Evolutionary conservation across 2,329 filamentous ascomycete genomes (phyloP).

Genomic region (Zopfia rhizophila): DNA sequence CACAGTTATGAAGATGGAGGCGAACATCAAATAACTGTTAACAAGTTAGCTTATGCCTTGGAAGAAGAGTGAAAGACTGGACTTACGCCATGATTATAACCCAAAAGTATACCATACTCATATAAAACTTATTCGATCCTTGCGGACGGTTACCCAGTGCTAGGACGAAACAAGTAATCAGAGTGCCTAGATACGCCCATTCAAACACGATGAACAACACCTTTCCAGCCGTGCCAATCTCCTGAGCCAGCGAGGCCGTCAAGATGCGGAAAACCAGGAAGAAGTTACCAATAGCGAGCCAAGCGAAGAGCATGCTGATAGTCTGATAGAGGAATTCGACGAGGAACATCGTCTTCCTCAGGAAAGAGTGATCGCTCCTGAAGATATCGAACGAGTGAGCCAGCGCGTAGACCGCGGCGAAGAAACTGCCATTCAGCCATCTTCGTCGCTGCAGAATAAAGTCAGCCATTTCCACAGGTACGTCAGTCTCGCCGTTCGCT

Average conservation of each 20-base stretch:
- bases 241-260: conserved; percentile 82
- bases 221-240: conserved; percentile 80
- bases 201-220: conserved; percentile 91
- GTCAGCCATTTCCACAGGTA: conserved; percentile 92
- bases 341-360: conserved; percentile 89
- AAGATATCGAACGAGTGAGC: conserved; percentile 97
- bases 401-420: conserved; percentile 94
- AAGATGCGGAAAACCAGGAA: conserved; percentile 98
- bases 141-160: conserved; percentile 94
- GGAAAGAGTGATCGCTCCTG: conserved; percentile 86
- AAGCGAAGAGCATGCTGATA: conserved; percentile 96
- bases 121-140: conserved; percentile 92
- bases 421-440: conserved; percentile 99
- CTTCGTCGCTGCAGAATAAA: conserved; percentile 94
- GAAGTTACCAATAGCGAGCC: conserved; percentile 98
- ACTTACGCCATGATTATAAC: conserved; percentile 89
- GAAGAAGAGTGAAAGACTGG: conserved; percentile 1
- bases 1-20: conserved; percentile 93
- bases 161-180: conserved; percentile 95
- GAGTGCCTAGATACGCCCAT: conserved; percentile 91
- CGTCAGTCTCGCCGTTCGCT: conserved; percentile 94
- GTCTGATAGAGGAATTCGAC: conserved; percentile 95
- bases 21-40: conserved; percentile 86
- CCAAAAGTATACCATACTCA: conserved; percentile 99
- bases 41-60: conserved; percentile 2